Conservation (phyloP, 768 basidiomycete genomes). For the Ramaria rubella region DNA sequence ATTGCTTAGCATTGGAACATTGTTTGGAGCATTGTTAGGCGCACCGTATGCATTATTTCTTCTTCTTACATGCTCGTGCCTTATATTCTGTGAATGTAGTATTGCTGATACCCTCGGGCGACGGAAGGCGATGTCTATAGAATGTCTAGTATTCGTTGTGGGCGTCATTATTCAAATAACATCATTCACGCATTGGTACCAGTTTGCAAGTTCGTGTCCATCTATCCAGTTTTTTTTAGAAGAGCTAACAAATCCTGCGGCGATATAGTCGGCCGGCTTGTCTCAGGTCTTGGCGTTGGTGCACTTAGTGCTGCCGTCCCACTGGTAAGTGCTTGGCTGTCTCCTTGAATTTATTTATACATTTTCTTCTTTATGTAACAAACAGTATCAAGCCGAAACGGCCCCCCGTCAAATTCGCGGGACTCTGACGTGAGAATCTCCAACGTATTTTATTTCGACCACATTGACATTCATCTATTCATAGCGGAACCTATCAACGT, state of each 20-base stretch:
- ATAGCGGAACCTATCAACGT: conserved; percentile 7
- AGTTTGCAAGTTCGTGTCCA: conserved; percentile 34
- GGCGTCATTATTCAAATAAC: conserved; percentile 58
- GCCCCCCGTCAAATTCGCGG: conserved; percentile 69
- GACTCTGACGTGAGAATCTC: conserved; percentile 48
- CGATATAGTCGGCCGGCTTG: conserved; percentile 51
- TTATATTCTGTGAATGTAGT: conserved; percentile 23
- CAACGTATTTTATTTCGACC: not conserved
- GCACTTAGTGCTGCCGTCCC: conserved; percentile 62
- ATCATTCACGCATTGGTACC: conserved; percentile 49
- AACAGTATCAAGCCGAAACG: conserved; percentile 62
- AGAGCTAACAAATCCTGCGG: not conserved
- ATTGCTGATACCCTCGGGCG: conserved; percentile 61
- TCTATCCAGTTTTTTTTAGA: not conserved
- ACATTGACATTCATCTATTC: conserved; percentile 5
- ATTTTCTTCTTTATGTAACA: conserved; percentile 3
- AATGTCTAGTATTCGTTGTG: conserved; percentile 50
- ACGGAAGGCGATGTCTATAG: conserved; percentile 56
- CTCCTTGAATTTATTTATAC: conserved; percentile 4
- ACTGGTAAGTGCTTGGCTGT: conserved; percentile 32
- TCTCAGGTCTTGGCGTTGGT: conserved; percentile 64
- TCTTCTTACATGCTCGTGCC: not conserved
- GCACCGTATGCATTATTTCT: conserved; percentile 41
- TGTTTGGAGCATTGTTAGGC: conserved; percentile 54
- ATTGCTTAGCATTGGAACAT: conserved; percentile 65